Conservation (phyloP, 495 filamentous ascomycete species). For the Hypoxylon rickii region DNA sequence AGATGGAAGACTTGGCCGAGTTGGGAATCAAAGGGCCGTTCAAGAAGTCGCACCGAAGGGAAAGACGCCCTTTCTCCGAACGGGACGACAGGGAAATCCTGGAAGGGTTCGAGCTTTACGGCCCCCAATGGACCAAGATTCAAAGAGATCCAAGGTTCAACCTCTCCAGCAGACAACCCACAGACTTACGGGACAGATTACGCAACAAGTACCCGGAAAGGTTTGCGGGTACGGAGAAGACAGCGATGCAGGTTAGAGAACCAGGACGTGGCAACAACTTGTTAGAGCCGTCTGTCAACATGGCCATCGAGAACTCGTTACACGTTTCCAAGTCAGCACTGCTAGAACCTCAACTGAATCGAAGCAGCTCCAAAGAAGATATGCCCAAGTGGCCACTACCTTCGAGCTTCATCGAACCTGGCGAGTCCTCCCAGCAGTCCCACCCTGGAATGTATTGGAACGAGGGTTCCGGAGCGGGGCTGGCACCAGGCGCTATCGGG, state of each 20-base stretch:
- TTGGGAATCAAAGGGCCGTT: constrained; percentile 61
- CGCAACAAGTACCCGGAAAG: constrained; percentile 76
- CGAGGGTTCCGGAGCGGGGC: constrained; percentile 32
- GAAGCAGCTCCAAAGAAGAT: constrained; percentile 48
- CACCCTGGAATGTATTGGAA: constrained; percentile 29
- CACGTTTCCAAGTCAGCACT: constrained; percentile 36
- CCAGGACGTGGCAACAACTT: constrained; percentile 33
- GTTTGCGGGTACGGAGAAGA: constrained; percentile 60
- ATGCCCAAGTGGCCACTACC: constrained; percentile 41
- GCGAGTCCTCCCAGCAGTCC: constrained; percentile 37
- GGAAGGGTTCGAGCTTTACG: constrained; percentile 73
- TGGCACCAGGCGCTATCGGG: constrained; percentile 30
- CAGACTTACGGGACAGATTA: constrained; percentile 82
- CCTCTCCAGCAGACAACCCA: constrained; percentile 68
- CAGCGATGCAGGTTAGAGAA: constrained; percentile 49
- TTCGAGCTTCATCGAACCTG: constrained; percentile 35
- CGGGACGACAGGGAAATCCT: constrained; percentile 79
- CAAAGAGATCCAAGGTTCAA: constrained; percentile 70
- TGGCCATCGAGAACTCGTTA: constrained; percentile 41
- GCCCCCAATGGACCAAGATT: constrained; percentile 81
- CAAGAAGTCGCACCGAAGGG: constrained; percentile 57
- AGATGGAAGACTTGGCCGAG: constrained; percentile 57
- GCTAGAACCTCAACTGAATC: constrained; percentile 45
- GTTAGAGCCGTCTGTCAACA: constrained; percentile 49
- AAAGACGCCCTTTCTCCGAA: constrained; percentile 67